Evolutionary conservation across 1,284 basidiomycete species (phyloP), one percentile per base, ranked within the genome.

Genomic region (Papiliotrema fonsecae): DNA sequence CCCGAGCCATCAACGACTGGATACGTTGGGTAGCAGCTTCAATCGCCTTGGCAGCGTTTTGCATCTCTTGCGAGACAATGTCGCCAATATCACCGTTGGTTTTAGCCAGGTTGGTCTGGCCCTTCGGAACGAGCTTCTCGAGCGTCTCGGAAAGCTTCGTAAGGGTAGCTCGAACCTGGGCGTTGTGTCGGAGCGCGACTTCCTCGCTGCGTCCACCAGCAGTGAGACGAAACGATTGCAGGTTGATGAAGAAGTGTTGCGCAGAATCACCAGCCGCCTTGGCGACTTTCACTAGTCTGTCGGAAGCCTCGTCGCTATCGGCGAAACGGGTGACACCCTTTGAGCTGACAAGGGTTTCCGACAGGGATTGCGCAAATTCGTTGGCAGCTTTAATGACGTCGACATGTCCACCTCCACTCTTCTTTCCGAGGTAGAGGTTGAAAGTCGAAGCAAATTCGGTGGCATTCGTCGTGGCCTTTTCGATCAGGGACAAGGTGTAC

Each of bases 361-460:
- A 80, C 45, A 97, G 77, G 9, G 88, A 85, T 73, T 98, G 96
- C 0, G 94, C 92, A 49, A 97, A 83, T 67, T 96, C 91, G 75
- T 97, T 98, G 53, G 94, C 90, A 39, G 86, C 83, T 76, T 97
- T 97, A 80, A 99, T 98, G 47, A 98, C 96, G 47, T 96, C 90
- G 54, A 99, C 96, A 65, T 98, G 85, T 54, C 97, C 89, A 10
- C 70, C 71, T 37, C 94, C 94, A 31, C 79, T 77, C 65, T 97
- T 90, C 34, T 87, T 88, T 49, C 85, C 82, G 19, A 98, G 80
- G 75, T 90, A 90, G 14, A 96, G 81, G 70, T 90, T 91, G 78
- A 93, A 98, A 44, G 92, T 80, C 21, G 88, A 88, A 11, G 93
- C 92, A 68, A 99, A 98, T 69, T 98, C 94, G 53, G 85, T 97